Percentiles rank a stretch among this genome's conserved stretches.
These are phyloP conservation scores for Xerophyta viscosa DNA, from an alignment of 106 monocot genomes.

Conservation along the genomic window DNA sequence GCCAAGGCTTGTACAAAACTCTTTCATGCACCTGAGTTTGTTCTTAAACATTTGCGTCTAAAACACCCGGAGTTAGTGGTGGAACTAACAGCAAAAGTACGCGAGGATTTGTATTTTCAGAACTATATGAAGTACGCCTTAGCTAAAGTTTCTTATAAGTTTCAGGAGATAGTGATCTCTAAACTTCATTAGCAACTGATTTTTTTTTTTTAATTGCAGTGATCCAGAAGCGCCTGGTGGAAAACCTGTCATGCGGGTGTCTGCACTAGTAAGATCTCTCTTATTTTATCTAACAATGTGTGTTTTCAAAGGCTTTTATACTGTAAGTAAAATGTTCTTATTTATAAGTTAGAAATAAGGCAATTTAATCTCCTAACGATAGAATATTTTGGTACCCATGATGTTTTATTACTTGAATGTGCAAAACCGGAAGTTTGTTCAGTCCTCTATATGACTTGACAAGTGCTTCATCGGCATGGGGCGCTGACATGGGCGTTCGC, in stretches of 20 bases:
- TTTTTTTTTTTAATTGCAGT: slow-evolving; percentile 35
- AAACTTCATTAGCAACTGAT: not conserved
- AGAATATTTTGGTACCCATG: no score
- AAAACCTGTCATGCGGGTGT: slow-evolving; percentile 84
- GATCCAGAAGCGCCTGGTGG: slow-evolving; percentile 89
- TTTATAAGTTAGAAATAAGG: not conserved
- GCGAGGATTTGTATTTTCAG: slow-evolving; percentile 89
- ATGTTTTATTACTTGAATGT: no score
- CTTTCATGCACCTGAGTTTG: slow-evolving; percentile 97
- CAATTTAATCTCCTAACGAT: no score
- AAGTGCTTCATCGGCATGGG: no score
- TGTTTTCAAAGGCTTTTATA: not conserved
- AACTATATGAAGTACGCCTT: slow-evolving; percentile 96
- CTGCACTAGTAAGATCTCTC: slow-evolving; percentile 40
- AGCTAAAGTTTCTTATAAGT: not conserved
- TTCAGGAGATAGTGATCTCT: not conserved
- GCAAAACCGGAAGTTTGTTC: no score
- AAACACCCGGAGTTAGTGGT: slow-evolving; percentile 85
- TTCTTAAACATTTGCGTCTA: slow-evolving; percentile 90
- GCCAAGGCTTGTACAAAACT: slow-evolving; percentile 97
- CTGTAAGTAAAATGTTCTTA: not conserved
- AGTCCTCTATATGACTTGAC: no score
- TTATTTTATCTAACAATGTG: not conserved
- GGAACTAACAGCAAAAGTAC: slow-evolving; percentile 78
- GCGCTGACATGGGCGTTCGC: no score